Conservation (phyloP, 2,329 filamentous ascomycete genomes). For the Calonectria montana region DNA sequence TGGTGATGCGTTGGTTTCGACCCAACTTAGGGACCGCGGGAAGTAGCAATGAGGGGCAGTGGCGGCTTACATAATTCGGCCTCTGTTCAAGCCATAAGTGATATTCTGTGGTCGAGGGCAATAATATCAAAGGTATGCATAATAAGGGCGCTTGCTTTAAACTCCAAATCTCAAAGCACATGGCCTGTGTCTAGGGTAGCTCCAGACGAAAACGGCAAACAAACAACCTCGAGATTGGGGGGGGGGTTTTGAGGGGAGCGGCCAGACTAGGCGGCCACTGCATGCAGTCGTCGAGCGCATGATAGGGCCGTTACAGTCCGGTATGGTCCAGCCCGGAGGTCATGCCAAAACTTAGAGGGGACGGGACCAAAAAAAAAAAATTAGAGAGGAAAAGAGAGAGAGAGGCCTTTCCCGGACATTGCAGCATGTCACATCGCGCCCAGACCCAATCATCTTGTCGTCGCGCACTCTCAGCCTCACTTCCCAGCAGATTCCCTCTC, state of each 20-base stretch:
- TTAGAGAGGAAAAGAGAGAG: not conserved
- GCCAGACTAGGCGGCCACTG: not conserved
- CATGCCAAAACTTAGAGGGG: not conserved
- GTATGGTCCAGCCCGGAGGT: not conserved
- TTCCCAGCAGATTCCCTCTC: not conserved
- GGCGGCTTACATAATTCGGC: not conserved
- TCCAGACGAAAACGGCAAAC: not conserved
- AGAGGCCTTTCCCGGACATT: not conserved
- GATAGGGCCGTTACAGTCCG: not conserved
- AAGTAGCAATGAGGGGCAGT: not conserved
- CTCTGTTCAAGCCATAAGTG: not conserved
- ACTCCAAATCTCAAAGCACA: not conserved
- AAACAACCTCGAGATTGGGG: not conserved
- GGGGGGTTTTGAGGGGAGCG: not conserved
- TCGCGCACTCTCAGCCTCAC: conserved; percentile 20
- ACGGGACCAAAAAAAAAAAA: not conserved
- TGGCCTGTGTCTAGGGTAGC: not conserved
- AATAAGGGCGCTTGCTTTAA: not conserved
- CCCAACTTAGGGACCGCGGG: not conserved
- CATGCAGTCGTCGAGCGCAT: conserved; percentile 7
- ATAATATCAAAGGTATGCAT: not conserved
- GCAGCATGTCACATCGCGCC: conserved; percentile 3
- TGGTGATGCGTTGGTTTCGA: not conserved
- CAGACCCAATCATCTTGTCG: conserved; percentile 13
- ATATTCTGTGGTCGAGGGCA: not conserved